Base-by-base conservation (phyloP, 225 moss, liverwort and hornwort species). In the Bryum argenteum region DNA sequence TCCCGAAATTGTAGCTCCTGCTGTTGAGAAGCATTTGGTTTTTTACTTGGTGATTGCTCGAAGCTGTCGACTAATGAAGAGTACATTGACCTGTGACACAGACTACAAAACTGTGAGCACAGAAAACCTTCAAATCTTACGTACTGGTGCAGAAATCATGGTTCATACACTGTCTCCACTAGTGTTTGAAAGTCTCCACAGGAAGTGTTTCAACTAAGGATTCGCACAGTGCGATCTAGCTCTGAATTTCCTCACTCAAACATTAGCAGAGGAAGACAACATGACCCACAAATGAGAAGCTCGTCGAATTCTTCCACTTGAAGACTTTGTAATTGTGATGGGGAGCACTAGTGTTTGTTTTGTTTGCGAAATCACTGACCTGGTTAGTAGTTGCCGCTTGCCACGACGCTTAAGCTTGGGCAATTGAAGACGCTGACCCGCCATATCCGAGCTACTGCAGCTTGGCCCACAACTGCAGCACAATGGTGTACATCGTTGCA, bases 1-100 rank as follows among this genome's bases (percentile, higher is more conserved):
- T 26, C 44, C 70, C 37, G 19, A 16, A 73, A 41, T 59, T 33
- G 57, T 58, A 5, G 33, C 33, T 75, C 74, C 69, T 79, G 63
- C 60, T 63, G 23, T 61, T 60, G 53, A 3, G 83, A 75, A 20
- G 72, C 19, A 1, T 69, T 42, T 39, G 10, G 8, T n/a, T 48
- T 65, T 2, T 66, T 18, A 11, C 11, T 55, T 10, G 51, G 66
- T n/a, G 66, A 21, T 2, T 12, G 71, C 33, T 57, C 77, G 12
- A 88, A 84, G 63, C 71, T 65, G 63, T 91, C 95, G 17, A 91
- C 91, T 1, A 87, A 54, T 6, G 92, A 82, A 18, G 91, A 91
- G 61, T 89, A 89, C 20, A 86, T 42, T 0, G 78, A 77, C 47
- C 83, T 87, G 73, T 24, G 11, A 42, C 38, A 24, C 43, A 75